Conservation (phyloP, 108 stramenopile species). For the Cyclotella baltica region DNA sequence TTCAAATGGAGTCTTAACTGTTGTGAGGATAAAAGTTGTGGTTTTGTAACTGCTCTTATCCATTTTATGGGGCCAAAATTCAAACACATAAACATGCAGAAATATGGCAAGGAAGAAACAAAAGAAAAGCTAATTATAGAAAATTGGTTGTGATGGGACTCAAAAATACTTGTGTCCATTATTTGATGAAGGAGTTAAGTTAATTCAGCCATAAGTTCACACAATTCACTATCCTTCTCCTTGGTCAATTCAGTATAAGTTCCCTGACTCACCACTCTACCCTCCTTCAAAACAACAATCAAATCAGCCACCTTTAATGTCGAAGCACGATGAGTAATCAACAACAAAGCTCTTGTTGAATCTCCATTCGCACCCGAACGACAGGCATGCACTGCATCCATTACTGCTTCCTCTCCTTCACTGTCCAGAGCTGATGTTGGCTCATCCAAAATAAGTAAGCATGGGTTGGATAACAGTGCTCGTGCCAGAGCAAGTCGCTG, state of each 20-base stretch:
- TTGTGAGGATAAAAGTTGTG: too few relatives aligned
- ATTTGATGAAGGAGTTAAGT: too few relatives aligned
- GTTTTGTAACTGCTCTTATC: too few relatives aligned
- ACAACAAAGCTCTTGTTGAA: slow-evolving; percentile 54
- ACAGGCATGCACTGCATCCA: slow-evolving; percentile 72
- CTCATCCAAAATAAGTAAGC: slow-evolving; percentile 91
- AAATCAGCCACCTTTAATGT: slow-evolving; percentile 71
- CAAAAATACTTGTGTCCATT: too few relatives aligned
- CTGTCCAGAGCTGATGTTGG: slow-evolving; percentile 83
- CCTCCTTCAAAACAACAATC: slow-evolving; percentile 78
- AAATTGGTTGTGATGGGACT: too few relatives aligned
- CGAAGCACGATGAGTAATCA: slow-evolving; percentile 80
- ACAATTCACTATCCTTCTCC: slow-evolving; percentile 59
- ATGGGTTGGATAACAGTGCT: slow-evolving; percentile 92
- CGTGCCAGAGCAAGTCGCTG: slow-evolving; percentile 94
- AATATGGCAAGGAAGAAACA: too few relatives aligned
- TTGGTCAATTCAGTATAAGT: slow-evolving; percentile 51
- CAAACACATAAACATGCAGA: too few relatives aligned
- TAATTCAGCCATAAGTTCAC: slow-evolving; percentile 72
- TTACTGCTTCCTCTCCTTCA: slow-evolving; percentile 78
- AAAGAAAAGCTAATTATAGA: too few relatives aligned
- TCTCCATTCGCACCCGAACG: slow-evolving; percentile 41
- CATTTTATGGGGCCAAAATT: too few relatives aligned
- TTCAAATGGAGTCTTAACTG: background rate
- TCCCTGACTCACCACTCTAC: slow-evolving; percentile 65